Percentiles rank a stretch among this genome's conserved stretches.
Evolutionary conservation across 2,329 filamentous ascomycete genomes (phyloP).

Genomic region (Trichoderma semiorbis): DNA sequence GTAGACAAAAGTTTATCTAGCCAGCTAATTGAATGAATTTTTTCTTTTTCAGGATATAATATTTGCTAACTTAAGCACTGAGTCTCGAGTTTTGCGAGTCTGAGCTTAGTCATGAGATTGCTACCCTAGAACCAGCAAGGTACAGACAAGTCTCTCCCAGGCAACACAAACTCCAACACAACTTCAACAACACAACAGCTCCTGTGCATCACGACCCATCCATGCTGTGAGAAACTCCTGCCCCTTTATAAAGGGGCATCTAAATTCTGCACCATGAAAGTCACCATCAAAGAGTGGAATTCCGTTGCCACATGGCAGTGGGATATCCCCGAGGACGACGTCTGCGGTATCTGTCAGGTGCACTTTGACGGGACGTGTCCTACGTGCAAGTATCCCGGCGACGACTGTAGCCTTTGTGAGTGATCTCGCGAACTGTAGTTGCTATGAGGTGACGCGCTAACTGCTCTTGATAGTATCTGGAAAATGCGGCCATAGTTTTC

Average conservation of each 20-base stretch:
- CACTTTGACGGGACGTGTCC: conserved; percentile 98
- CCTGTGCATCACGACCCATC: not conserved
- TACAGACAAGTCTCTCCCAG: not conserved
- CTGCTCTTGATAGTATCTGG: conserved; percentile 68
- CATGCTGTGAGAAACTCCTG: not conserved
- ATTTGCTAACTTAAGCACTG: not conserved
- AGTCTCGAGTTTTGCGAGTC: not conserved
- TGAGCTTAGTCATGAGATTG: not conserved
- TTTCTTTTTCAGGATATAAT: not conserved
- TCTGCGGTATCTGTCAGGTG: conserved; percentile 97
- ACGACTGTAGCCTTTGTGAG: conserved; percentile 88
- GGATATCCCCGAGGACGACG: conserved; percentile 96
- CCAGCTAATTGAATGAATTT: not conserved
- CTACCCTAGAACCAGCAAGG: not conserved
- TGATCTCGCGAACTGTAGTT: conserved; percentile 18
- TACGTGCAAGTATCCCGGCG: conserved; percentile 95
- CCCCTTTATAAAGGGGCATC: not conserved
- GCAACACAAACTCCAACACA: not conserved
- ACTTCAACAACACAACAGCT: not conserved
- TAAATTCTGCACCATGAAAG: conserved; percentile 65
- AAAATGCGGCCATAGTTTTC: conserved; percentile 95
- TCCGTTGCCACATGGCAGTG: conserved; percentile 95
- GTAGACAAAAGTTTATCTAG: too few relatives aligned
- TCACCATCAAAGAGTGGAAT: conserved; percentile 90
- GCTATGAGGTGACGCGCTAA: not conserved